Evolutionary conservation across 352 stramenopile species (phyloP).

Genomic region (Lagenidium giganteum): DNA sequence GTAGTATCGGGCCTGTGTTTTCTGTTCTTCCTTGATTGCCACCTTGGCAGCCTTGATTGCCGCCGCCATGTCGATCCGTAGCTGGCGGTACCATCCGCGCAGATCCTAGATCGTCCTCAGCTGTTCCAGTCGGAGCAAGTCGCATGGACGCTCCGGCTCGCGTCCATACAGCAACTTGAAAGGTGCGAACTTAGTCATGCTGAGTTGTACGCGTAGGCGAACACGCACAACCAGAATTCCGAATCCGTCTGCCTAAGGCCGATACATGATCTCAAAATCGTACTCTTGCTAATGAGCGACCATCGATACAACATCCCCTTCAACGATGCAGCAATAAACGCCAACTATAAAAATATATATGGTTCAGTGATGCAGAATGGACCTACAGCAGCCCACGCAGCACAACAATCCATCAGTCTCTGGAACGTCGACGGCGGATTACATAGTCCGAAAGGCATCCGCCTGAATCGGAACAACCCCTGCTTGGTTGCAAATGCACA

Average conservation of each 20-base stretch:
- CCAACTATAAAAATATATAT: no score
- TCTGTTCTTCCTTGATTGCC: conserved; percentile 2
- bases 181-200: background rate
- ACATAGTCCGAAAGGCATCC: conserved; percentile 21
- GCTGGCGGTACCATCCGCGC: background rate
- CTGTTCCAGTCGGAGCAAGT: conserved; percentile 5
- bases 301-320: no score
- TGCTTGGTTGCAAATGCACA: conserved; percentile 13
- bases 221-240: conserved; percentile 10
- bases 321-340: no score
- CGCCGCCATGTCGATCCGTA: no score
- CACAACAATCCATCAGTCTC: conserved; percentile 18
- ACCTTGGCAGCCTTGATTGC: no score
- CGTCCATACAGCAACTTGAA: background rate
- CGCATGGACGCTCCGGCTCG: background rate
- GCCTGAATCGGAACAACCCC: conserved; percentile 14
- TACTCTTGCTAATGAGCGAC: no score
- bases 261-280: no score
- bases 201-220: conserved; percentile 6
- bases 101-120: background rate
- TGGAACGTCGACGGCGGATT: conserved; percentile 23
- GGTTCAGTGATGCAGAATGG: no score
- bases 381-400: conserved; percentile 17
- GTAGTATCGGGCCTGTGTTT: background rate
- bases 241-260: conserved; percentile 14